Evolutionary conservation across 495 filamentous ascomycete genomes (phyloP), one percentile per base, ranked within the genome.

Genomic region (Penicillium taxi): DNA sequence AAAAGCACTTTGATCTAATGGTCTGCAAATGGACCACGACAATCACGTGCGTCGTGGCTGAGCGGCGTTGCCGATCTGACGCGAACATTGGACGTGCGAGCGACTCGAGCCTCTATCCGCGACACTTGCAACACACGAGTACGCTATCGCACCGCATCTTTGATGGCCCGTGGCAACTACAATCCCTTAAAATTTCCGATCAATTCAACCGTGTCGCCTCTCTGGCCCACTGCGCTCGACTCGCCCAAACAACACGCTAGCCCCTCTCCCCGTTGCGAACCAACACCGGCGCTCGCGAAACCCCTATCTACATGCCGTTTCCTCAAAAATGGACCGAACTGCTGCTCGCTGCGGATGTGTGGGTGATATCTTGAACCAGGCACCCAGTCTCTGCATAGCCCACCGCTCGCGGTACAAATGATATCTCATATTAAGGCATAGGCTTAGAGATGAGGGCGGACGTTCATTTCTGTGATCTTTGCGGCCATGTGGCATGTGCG

Each of bases 381-480:
- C 26, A 15, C 26, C 12, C 26, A 29, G 9, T 29, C 26, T 29
- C 26, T 29, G 26, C 26, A 29, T 29, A 15, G 26, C 26, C 26
- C 26, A 15, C 12, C 26, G 26, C 26, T 29, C 12, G 12, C 12
- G 26, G 13, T 29, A 29, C 26, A 29, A 29, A 5, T 29, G 9
- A 29, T 29, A 14, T 27, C 17, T 9, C 26, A 29, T 29, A 14
- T 7, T n/a, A 29, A 15, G 26, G 26, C 26, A 15, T 14, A 29
- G 12, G 26, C 26, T 15, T 14, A 29, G 26, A 16, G 12, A 29
- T 29, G 12, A 29, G n/a, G 26, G 26, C 26, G 12, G 9, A 29
- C n/a, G 26, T 15, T 29, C 26, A 29, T 16, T 6, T 16, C 2
- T 29, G 26, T 29, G 12, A 29, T 9, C 17, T 14, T 15, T 29